These are phyloP conservation scores for Hanseniaspora sp. DNA, from an alignment of 1,139 yeast species.

Conservation along the genomic window DNA sequence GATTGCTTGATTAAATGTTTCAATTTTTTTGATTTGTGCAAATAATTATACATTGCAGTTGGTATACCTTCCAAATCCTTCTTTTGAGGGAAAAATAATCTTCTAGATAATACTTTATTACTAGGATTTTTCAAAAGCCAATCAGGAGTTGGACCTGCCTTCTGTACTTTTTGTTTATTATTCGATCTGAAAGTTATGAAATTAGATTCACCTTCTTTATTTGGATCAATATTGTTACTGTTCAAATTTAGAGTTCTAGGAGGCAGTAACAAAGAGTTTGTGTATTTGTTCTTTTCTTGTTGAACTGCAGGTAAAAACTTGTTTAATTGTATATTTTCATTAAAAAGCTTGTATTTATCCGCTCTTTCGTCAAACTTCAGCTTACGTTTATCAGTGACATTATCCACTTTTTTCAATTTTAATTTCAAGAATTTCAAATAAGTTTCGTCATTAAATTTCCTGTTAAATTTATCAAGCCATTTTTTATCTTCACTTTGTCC, in stretches of 20 bases:
- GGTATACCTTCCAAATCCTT: conserved; percentile 8
- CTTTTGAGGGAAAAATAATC: conserved; percentile 3
- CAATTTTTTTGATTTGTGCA: conserved; percentile 2
- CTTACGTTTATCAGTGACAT: conserved; percentile 4
- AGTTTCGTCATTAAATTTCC: not conserved
- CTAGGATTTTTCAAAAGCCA: conserved; percentile 3
- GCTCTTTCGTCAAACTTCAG: not conserved
- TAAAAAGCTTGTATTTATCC: conserved; percentile 1
- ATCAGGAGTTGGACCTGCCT: conserved; percentile 4
- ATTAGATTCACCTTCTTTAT: not conserved
- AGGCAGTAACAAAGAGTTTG: conserved; percentile 7
- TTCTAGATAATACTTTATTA: conserved; percentile 12
- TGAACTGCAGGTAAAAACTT: conserved; percentile 4
- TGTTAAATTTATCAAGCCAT: conserved; percentile 3
- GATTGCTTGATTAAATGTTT: conserved; percentile 10
- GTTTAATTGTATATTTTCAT: conserved; percentile 3
- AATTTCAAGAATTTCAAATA: conserved; percentile 8
- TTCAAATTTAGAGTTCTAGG: conserved; percentile 14
- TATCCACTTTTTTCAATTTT: not conserved
- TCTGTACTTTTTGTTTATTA: not conserved
- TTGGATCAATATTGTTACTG: not conserved
- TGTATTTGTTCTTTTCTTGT: conserved; percentile 5
- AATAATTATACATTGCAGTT: conserved; percentile 1
- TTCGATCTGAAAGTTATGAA: not conserved
- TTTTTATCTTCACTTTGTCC: not conserved